A percentile compares a stretch with the other conserved stretches of the same genome.
phyloP scores from a whole-genome alignment of 805 yeast genomes.

The Starmerella scarabaei region DNA sequence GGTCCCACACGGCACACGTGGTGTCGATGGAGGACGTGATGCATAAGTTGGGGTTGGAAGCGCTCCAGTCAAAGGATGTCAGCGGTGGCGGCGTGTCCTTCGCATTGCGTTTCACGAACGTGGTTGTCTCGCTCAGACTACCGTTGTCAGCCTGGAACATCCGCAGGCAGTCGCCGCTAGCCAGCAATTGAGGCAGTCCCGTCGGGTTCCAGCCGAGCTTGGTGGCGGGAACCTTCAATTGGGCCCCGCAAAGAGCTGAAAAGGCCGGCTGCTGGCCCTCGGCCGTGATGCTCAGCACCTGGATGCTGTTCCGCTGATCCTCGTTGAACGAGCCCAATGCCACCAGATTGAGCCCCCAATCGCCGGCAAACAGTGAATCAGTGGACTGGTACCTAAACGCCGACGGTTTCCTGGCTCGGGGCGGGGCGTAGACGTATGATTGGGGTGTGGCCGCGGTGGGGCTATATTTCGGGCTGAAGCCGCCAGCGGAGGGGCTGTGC shows the following conservation, averaged over 20 bases:
- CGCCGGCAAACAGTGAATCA: constrained; percentile 40
- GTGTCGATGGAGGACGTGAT: constrained; percentile 88
- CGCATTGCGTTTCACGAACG: constrained; percentile 32
- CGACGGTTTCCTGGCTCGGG: background rate
- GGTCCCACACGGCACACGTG: constrained; percentile 94
- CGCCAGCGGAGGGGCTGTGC: too few relatives aligned
- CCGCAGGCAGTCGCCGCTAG: constrained; percentile 60
- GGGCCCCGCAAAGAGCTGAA: constrained; percentile 35
- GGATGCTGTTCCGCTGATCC: constrained; percentile 52
- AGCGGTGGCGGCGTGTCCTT: constrained; percentile 56
- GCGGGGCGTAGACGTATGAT: background rate
- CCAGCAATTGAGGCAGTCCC: constrained; percentile 36
- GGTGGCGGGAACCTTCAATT: constrained; percentile 57
- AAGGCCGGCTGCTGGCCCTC: background rate
- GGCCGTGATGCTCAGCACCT: constrained; percentile 19
- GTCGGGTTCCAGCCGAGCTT: constrained; percentile 59
- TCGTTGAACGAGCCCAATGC: constrained; percentile 74
- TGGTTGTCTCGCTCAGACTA: constrained; percentile 31
- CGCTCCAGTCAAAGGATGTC: constrained; percentile 90
- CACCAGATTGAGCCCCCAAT: constrained; percentile 43
- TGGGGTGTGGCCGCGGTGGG: background rate
- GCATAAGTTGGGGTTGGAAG: constrained; percentile 49
- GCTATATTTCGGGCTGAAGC: background rate
- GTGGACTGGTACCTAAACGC: constrained; percentile 28
- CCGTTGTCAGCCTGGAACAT: constrained; percentile 32